These are phyloP conservation scores for Dovyalis caffra DNA, from an alignment of 345 rosid genomes.

Conservation along the genomic window DNA sequence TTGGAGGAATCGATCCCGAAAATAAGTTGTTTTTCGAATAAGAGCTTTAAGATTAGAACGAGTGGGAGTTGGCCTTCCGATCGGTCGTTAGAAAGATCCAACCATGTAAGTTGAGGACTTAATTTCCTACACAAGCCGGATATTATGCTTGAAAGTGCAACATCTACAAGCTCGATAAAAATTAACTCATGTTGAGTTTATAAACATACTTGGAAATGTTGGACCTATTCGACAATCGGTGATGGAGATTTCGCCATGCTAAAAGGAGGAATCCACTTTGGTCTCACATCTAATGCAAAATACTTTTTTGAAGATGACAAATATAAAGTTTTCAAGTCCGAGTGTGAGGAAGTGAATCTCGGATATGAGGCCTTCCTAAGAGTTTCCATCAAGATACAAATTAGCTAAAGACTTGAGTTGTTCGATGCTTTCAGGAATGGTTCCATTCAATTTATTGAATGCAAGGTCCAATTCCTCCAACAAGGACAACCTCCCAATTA, in stretches of 20 bases:
- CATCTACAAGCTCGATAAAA: background rate
- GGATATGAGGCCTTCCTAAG: background rate
- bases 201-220: conserved; percentile 30
- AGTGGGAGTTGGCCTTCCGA: conserved; percentile 18
- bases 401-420: background rate
- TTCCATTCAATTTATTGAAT: too few species aligned
- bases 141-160: conserved; percentile 9
- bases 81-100: conserved; percentile 31
- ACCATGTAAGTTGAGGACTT: background rate
- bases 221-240: conserved; percentile 21
- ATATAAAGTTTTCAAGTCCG: background rate
- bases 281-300: conserved; percentile 1
- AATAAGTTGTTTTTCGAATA: background rate
- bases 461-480: too few species aligned
- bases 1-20: conserved; percentile 1
- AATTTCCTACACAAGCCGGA: conserved; percentile 25
- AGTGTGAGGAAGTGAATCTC: conserved; percentile 20
- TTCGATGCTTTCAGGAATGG: background rate
- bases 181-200: conserved; percentile 4
- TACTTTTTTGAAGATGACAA: conserved; percentile 6
- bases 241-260: background rate
- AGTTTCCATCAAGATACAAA: background rate
- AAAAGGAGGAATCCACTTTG: conserved; percentile 27
- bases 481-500: too few species aligned
- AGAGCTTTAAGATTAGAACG: background rate